Base-by-base conservation (phyloP, 495 filamentous ascomycete genomes). In the Xylaria flabelliformis region DNA sequence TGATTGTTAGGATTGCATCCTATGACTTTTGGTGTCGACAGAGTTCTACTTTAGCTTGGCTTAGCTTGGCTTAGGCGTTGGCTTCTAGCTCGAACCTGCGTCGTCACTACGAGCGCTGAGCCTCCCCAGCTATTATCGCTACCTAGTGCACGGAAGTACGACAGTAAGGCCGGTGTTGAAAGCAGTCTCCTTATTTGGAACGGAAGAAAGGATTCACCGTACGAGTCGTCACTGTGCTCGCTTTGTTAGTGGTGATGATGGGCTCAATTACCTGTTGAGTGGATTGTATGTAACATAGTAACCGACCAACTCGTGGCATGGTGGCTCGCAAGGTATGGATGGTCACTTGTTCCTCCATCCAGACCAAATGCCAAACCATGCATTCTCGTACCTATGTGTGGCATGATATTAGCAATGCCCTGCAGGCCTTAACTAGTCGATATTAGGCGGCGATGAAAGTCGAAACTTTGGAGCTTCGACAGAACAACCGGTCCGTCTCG, bases 381-480 rank as follows among this genome's bases (percentile, higher is more conserved):
- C 65, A 67, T 56, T 56, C 42, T 67, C 21, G 21, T 24, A 67
- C 21, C 65, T 67, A 56, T 67, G 56, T 44, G 65, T 56, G 65
- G 65, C 50, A 67, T 42, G 50, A 67, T 55, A 55, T 56, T 56
- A 67, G 65, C 65, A 55, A 34, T 8, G 32, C 48, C 32, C 48
- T 67, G 65, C 65, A 56, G 21, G 44, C 50, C 29, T 67, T n/a
- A 67, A 50, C 50, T 44, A 67, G 65, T 67, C 50, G 50, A 7
- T 26, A 29, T 56, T 44, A 50, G 64, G 64, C 34, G 50, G 64
- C 39, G 29, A 24, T 19, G 13, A 34, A 19, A 67, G 34, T 55
- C 26, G 50, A 67, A 53, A 56, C 34, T 67, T 39, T 36, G 15
- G 19, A 42, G 32, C 65, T 21, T 26, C 12, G 26, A 55, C 56